A percentile compares a stretch with the other conserved stretches of the same genome.
Conservation (phyloP, 805 yeast genomes). For the Pichia phayaonensis region DNA sequence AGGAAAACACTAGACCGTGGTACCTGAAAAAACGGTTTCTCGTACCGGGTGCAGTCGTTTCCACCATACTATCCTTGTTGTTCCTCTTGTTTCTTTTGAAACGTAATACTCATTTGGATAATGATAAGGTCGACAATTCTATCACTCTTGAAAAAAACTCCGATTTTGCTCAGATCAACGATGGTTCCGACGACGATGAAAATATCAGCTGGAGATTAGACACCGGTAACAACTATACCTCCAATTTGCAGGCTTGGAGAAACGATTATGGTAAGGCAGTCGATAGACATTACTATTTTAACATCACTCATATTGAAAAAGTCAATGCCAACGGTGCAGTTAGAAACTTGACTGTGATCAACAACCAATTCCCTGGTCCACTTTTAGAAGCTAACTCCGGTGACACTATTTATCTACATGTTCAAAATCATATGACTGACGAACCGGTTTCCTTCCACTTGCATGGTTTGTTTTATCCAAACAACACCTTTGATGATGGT, state of each 20-base stretch:
- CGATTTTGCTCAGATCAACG: slow-evolving; percentile 5
- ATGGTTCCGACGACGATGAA: slow-evolving; percentile 9
- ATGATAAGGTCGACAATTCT: too few relatives aligned
- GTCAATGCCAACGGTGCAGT: slow-evolving; percentile 7
- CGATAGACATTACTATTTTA: slow-evolving; percentile 14
- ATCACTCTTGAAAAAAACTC: too few relatives aligned
- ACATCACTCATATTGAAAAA: slow-evolving; percentile 5
- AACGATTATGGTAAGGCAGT: slow-evolving; percentile 4
- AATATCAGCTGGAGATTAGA: slow-evolving; percentile 15
- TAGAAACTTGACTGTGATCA: slow-evolving; percentile 16
- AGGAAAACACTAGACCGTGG: too few relatives aligned
- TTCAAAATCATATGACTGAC: slow-evolving; percentile 9
- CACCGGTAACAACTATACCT: slow-evolving; percentile 11
- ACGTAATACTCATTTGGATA: too few relatives aligned
- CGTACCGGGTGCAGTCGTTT: too few relatives aligned
- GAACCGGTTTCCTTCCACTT: slow-evolving; percentile 19
- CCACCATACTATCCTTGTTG: too few relatives aligned
- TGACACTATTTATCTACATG: slow-evolving; percentile 16
- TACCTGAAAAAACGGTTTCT: too few relatives aligned
- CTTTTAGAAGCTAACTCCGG: slow-evolving; percentile 17
- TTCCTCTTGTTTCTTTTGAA: too few relatives aligned
- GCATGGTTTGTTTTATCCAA: slow-evolving; percentile 18
- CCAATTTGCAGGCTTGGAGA: slow-evolving; percentile 10
- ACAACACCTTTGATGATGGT: slow-evolving; percentile 15
- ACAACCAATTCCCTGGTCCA: slow-evolving; percentile 20